Evolutionary conservation across 495 filamentous ascomycete genomes (phyloP).

Genomic region (Aspergillus nidulans): DNA sequence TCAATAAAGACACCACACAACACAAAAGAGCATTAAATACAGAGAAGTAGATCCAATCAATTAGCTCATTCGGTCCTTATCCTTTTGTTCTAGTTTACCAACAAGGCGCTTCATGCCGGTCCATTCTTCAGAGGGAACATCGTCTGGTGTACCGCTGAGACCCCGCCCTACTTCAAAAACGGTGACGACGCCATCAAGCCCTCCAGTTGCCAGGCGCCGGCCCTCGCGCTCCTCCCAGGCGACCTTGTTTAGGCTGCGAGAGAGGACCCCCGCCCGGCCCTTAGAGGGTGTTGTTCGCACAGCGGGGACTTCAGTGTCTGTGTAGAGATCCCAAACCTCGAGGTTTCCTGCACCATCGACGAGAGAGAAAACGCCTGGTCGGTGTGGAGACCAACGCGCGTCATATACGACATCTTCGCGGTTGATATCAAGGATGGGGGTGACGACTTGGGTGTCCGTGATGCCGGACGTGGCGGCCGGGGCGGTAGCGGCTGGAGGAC

Average conservation of each 20-base stretch:
- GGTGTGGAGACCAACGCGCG: slow-evolving; percentile 85
- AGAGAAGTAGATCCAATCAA: neutral
- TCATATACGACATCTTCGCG: slow-evolving; percentile 97
- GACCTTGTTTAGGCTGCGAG: slow-evolving; percentile 82
- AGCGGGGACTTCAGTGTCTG: slow-evolving; percentile 87
- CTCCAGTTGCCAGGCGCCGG: slow-evolving; percentile 78
- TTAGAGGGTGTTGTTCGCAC: slow-evolving; percentile 66
- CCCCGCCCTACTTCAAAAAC: slow-evolving; percentile 92
- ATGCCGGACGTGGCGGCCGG: slow-evolving; percentile 37
- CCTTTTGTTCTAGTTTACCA: slow-evolving; percentile 55
- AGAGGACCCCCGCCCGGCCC: slow-evolving; percentile 50
- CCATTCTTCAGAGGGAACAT: slow-evolving; percentile 84
- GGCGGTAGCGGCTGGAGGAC: slow-evolving; percentile 55
- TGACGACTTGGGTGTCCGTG: slow-evolving; percentile 40
- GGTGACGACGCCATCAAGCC: slow-evolving; percentile 81
- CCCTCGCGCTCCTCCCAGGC: slow-evolving; percentile 92
- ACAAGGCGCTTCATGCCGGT: slow-evolving; percentile 81
- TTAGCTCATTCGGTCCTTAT: slow-evolving; percentile 16
- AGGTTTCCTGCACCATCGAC: slow-evolving; percentile 92
- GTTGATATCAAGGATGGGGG: slow-evolving; percentile 80
- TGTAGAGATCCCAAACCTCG: slow-evolving; percentile 91
- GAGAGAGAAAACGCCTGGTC: slow-evolving; percentile 86
- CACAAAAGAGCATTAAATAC: neutral
- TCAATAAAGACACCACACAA: slow-evolving; percentile 4
- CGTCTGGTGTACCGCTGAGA: slow-evolving; percentile 68